These are phyloP conservation scores for Kitagawia praeruptora DNA, from an alignment of 129 eudicot genomes.

Conservation along the genomic window DNA sequence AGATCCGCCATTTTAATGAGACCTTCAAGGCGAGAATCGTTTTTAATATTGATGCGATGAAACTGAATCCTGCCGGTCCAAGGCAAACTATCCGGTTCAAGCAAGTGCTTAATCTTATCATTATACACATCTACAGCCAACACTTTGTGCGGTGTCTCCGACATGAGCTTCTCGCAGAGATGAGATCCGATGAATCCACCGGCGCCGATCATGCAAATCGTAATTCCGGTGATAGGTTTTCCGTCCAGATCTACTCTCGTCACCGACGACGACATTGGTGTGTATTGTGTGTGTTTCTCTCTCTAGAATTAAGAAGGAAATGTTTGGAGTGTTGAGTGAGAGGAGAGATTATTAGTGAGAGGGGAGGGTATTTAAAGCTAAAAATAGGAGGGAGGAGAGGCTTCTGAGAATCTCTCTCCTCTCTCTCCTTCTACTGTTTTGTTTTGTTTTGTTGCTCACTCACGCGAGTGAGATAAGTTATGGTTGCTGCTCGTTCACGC, in stretches of 20 bases:
- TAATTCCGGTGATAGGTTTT: conserved; percentile 44
- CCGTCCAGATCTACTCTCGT: conserved; percentile 95
- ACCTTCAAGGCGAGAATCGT: conserved; percentile 97
- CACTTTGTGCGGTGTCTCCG: conserved; percentile 76
- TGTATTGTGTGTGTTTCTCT: not conserved
- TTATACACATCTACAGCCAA: conserved; percentile 87
- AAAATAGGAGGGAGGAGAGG: conserved; percentile 15
- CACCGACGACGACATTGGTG: conserved; percentile 21
- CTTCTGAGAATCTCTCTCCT: not conserved
- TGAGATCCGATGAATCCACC: conserved; percentile 99
- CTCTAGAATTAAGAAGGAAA: not conserved
- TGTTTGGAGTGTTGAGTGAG: not conserved
- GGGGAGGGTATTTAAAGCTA: conserved; percentile 12
- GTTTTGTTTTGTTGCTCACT: not conserved
- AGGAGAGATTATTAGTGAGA: not conserved
- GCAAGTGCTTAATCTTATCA: conserved; percentile 96
- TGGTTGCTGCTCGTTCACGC: not conserved
- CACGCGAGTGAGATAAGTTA: not conserved
- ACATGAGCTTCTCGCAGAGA: conserved; percentile 86
- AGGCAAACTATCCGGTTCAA: conserved; percentile 63
- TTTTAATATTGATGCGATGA: conserved; percentile 86
- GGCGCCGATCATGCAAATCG: conserved; percentile 98
- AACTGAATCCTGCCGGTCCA: conserved; percentile 88
- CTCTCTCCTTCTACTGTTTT: not conserved
- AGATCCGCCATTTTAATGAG: conserved; percentile 94